Base-by-base conservation (phyloP, 1,139 yeast species). In the Meyerozyma carpophila region DNA sequence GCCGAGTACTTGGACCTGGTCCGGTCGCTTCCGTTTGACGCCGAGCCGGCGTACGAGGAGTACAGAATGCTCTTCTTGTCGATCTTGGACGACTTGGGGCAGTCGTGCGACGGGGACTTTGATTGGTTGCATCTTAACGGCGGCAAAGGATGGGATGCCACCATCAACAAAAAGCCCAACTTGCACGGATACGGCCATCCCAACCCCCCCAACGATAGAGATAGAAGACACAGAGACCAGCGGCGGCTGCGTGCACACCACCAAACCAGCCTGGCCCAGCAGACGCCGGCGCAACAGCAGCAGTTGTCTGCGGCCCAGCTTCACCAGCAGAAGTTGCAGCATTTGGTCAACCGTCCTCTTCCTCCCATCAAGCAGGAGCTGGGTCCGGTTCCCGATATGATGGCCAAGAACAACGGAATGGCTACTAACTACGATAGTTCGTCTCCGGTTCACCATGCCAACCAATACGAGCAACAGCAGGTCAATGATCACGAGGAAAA, bases 91-190 rank as follows among this genome's bases (percentile, higher is more conserved):
- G 81, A 81, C 47, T 73, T 81, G 53, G 90, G 90, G 32, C 86
- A 84, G 58, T 66, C 70, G 42, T 87, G 86, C 56, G 96, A 90
- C 61, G 95, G 88, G 40, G 87, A 82, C 56, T 91, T 87, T 64
- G 98, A 91, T 66, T 91, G 98, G 98, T 82, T 87, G 84, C 87
- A 82, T 58, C 79, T 91, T 57, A 91, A 91, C 62, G 84, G 86
- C 48, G 96, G 96, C 46, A 81, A 82, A 63, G 97, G 97, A 29
- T 91, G 96, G 95, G 95, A 90, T 62, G 74, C 87, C 46, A 63
- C 75, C 43, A 82, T 86, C 54, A 86, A 87, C 61, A 88, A 86
- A 62, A 87, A 90, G 63, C 93, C 95, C 41, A 89, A 90, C 62
- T 72, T 90, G 57, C 95, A 89, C 64, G 96, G 96, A 32, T 90